These are phyloP conservation scores for Linderniella brevidens DNA, from an alignment of 257 asterid species.

Conservation along the genomic window DNA sequence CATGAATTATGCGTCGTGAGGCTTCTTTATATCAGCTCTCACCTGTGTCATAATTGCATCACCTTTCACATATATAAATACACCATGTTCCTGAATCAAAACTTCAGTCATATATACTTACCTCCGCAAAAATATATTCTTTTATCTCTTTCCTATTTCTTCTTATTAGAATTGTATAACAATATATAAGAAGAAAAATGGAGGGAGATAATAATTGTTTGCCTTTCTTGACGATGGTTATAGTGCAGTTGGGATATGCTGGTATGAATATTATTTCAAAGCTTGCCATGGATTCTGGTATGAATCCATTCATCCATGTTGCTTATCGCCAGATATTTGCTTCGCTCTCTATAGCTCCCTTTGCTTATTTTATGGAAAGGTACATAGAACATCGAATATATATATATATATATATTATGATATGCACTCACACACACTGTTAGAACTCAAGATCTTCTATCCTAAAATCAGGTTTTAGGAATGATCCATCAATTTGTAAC, in stretches of 20 bases:
- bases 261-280: conserved; percentile 78
- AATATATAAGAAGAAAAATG: conserved; percentile 10
- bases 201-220: conserved; percentile 19
- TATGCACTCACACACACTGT: not conserved
- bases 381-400: no score
- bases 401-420: no score
- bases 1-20: no score
- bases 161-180: no score
- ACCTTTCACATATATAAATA: no score
- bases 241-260: conserved; percentile 69
- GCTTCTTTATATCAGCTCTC: no score
- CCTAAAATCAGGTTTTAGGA: not conserved
- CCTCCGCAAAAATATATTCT: no score
- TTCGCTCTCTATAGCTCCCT: conserved; percentile 36
- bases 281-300: conserved; percentile 83
- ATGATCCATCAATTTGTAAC: no score
- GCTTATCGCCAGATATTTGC: conserved; percentile 85
- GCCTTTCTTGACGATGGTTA: conserved; percentile 49
- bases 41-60: no score
- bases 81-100: no score
- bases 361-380: conserved; percentile 80
- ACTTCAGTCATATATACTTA: no score
- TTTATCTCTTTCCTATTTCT: no score
- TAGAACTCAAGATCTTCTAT: not conserved
- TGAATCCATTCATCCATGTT: conserved; percentile 82